Percentiles rank a stretch among this genome's conserved stretches.
phyloP scores from a whole-genome alignment of 805 yeast species.

The Allodekkera sacchari region DNA sequence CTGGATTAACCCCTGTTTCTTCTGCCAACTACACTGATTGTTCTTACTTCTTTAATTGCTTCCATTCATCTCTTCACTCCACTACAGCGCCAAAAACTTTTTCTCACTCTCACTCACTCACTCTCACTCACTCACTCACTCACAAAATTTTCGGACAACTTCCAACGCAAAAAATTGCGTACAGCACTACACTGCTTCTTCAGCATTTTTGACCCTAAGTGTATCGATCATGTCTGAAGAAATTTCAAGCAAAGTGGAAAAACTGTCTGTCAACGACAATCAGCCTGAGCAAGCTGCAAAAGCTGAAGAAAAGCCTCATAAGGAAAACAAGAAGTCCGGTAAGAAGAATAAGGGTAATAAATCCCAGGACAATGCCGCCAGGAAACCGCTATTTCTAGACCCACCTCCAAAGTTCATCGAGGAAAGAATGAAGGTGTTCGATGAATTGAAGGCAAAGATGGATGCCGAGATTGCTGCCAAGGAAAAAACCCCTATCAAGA shows the following conservation, averaged over 20 bases:
- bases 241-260: conserved; percentile 40
- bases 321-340: conserved; percentile 9
- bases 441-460: conserved; percentile 67
- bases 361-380: conserved; percentile 25
- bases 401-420: conserved; percentile 84
- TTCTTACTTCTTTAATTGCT: too few species aligned
- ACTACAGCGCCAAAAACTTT: background rate
- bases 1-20: too few species aligned
- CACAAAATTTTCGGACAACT: background rate
- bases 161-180: background rate
- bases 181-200: too few species aligned
- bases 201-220: too few species aligned
- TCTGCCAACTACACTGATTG: too few species aligned
- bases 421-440: conserved; percentile 70
- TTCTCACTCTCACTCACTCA: background rate
- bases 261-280: conserved; percentile 28
- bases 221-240: conserved; percentile 27
- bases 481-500: conserved; percentile 51
- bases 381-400: conserved; percentile 41
- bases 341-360: conserved; percentile 19
- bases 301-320: conserved; percentile 9
- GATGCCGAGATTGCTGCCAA: conserved; percentile 62
- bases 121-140: background rate
- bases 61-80: too few species aligned
- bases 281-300: conserved; percentile 4